A percentile compares a stretch with the other conserved stretches of the same genome.
Evolutionary conservation across 2,329 filamentous ascomycete species (phyloP).

Genomic region (Metarhizium sp.): DNA sequence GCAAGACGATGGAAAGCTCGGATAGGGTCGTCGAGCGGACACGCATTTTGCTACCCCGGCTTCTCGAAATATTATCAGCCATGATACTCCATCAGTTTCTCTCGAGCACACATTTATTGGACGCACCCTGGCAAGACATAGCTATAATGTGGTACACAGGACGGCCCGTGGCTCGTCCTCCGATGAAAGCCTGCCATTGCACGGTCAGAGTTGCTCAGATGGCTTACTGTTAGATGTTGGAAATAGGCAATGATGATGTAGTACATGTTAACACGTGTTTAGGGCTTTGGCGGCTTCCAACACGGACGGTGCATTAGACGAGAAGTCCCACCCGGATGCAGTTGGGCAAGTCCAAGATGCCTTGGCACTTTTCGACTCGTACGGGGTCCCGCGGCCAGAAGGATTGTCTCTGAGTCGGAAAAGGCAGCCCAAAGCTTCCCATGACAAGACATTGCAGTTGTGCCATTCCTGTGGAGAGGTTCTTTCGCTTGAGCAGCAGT

Average conservation of each 20-base stretch:
- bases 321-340: slow-evolving; percentile 19
- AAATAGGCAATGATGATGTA: neutral
- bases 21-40: slow-evolving; percentile 18
- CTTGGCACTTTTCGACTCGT: slow-evolving; percentile 36
- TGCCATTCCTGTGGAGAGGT: slow-evolving; percentile 42
- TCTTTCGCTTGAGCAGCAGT: slow-evolving; percentile 28
- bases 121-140: slow-evolving; percentile 4
- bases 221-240: neutral
- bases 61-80: slow-evolving; percentile 12
- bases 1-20: slow-evolving; percentile 17
- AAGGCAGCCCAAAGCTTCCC: slow-evolving; percentile 10
- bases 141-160: slow-evolving; percentile 2
- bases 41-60: slow-evolving; percentile 15
- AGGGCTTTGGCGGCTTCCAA: neutral
- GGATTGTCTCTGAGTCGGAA: slow-evolving; percentile 34
- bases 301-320: neutral
- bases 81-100: neutral
- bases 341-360: slow-evolving; percentile 31
- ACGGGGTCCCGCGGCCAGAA: slow-evolving; percentile 34
- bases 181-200: neutral
- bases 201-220: neutral
- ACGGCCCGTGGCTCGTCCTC: slow-evolving; percentile 2
- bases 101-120: slow-evolving; percentile 6
- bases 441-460: slow-evolving; percentile 22
- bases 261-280: neutral